Evolutionary conservation across 2,329 filamentous ascomycete genomes (phyloP), one percentile per base, ranked within the genome.

Genomic region (Tolypocladium endophyticum): DNA sequence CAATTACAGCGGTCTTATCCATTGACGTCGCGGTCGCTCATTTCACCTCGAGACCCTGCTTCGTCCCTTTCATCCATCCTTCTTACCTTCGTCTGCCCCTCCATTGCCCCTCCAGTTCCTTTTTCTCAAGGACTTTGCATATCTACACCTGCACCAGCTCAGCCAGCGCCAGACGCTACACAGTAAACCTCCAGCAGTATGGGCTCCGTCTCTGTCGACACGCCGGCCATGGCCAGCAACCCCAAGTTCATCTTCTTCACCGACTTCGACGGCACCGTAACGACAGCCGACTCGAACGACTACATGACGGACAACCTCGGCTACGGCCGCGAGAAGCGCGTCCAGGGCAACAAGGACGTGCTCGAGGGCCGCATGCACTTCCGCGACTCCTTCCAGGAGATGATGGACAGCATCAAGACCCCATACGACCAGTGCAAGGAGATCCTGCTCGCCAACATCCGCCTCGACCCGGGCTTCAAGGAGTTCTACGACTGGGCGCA

Each of bases 161-260:
- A 1, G 9, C 12, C 18, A 33, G 28, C 25, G 25, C 18, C 45
- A 30, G 45, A 18, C 45, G 14, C 30, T 35, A 23, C 20, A 12
- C 50, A 20, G 12, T 6, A 35, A 20, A 53, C 30, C 20, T 23
- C 30, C 30, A 2, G 20, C 50, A 74, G 61, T 58, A 80, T 81
- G 77, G 76, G 76, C 58, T 77, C 77, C 59, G 63, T 70, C 33
- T 62, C 68, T 52, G 71, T 68, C 60, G 72, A 77, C 55, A 81
- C 84, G 33, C 83, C 84, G 59, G 84, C 84, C 53, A 76, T 87
- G 72, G 78, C 78, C 68, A 85, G 80, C 60, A 86, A 88, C 72
- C 92, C 92, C 57, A 89, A 91, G 76, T 89, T 90, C 79, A 92
- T 99, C 79, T 97, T 99, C 83, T 97, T 97, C 80, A 96, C 92